Evolutionary conservation across 441 rosid species (phyloP).

Genomic region (Syzygium syzygioides): DNA sequence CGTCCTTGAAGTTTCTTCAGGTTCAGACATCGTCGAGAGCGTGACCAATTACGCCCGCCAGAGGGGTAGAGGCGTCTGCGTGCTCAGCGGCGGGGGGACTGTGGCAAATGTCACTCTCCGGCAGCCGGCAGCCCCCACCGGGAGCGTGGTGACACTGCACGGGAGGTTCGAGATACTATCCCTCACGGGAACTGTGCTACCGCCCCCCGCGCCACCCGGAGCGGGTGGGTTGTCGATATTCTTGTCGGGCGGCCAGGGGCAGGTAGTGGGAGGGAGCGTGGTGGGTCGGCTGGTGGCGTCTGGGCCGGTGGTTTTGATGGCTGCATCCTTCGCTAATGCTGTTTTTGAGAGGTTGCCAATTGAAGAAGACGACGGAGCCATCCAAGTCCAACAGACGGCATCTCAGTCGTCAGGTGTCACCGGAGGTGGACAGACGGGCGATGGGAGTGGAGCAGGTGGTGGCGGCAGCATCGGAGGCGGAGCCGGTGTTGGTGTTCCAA

Average conservation of each 20-base stretch:
- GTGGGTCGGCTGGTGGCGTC: background rate
- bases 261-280: background rate
- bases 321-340: background rate
- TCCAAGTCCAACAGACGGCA: background rate
- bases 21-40: background rate
- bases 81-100: background rate
- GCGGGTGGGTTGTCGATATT: background rate
- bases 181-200: constrained; percentile 3
- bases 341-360: background rate
- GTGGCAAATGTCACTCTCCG: background rate
- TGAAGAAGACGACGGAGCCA: background rate
- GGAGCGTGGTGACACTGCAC: background rate
- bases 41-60: background rate
- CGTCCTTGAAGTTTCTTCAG: constrained; percentile 1
- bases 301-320: background rate
- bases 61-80: background rate
- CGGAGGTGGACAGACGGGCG: constrained; percentile 43
- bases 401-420: constrained; percentile 43
- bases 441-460: constrained; percentile 22
- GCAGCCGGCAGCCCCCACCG: background rate
- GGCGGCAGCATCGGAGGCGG: constrained; percentile 3
- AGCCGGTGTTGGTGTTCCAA: constrained; percentile 12
- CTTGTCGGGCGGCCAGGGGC: background rate
- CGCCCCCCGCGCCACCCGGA: background rate
- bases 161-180: background rate